Percentiles rank a stretch among this genome's conserved stretches.
These are phyloP conservation scores for Strobilomyces dryophilus DNA, from an alignment of 768 basidiomycete genomes.

Conservation along the genomic window DNA sequence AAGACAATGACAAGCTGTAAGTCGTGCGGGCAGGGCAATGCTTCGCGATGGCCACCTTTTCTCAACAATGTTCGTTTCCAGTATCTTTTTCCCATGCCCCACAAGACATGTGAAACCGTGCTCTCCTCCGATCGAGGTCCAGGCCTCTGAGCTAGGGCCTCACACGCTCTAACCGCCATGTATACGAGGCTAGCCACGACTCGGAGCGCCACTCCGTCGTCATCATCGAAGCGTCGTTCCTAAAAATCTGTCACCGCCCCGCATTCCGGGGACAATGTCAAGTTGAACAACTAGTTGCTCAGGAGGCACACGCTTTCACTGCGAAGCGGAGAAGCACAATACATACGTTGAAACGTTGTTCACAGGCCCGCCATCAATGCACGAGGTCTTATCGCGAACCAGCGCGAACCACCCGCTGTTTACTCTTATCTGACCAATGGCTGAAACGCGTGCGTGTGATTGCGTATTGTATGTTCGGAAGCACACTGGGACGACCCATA, in stretches of 20 bases:
- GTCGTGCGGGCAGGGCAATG: constrained; percentile 6
- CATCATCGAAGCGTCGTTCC: background rate
- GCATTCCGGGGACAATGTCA: no score
- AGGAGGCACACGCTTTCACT: background rate
- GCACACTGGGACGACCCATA: background rate
- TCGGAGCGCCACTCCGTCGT: background rate
- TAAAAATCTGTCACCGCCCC: no score
- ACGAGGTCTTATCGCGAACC: constrained; percentile 2
- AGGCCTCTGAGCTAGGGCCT: no score
- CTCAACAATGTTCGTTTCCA: constrained; percentile 15
- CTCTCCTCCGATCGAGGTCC: no score
- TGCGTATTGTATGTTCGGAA: background rate
- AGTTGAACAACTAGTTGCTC: no score
- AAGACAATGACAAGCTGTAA: constrained; percentile 2
- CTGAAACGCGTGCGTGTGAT: background rate
- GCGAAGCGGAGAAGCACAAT: constrained; percentile 1
- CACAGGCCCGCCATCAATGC: background rate
- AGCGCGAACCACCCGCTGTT: background rate
- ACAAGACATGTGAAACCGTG: background rate
- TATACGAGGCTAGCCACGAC: no score
- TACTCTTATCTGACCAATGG: background rate
- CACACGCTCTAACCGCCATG: no score
- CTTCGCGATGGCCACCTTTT: constrained; percentile 14
- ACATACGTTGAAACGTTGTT: background rate
- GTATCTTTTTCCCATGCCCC: constrained; percentile 23